Percentiles rank a stretch among this genome's conserved stretches.
Evolutionary conservation across 139 green algal genomes (phyloP).

Genomic region (Chlorella sorokiniana): DNA sequence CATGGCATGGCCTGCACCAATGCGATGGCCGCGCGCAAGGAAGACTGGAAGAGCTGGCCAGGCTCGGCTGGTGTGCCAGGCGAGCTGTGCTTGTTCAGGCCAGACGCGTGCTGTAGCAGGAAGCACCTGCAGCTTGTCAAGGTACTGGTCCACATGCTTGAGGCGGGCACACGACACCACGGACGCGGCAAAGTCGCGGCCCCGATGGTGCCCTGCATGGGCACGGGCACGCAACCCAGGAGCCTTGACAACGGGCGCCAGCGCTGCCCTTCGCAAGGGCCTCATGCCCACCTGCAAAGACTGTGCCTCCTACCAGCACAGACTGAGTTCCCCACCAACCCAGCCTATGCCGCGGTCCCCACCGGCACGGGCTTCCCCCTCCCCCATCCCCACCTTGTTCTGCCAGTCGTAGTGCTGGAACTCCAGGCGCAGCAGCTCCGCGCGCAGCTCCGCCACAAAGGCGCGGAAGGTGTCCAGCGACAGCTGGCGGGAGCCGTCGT

Average conservation of each 20-base stretch:
- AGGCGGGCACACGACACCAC: constrained; percentile 33
- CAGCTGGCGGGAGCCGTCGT: constrained; percentile 55
- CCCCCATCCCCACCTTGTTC: constrained; percentile 6
- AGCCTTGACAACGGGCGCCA: not conserved
- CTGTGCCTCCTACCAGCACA: too few species aligned
- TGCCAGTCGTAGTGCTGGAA: constrained; percentile 74
- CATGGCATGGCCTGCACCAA: too few species aligned
- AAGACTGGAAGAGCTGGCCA: too few species aligned
- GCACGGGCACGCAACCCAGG: too few species aligned
- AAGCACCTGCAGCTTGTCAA: constrained; percentile 26
- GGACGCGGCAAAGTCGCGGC: constrained; percentile 46
- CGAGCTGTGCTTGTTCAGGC: too few species aligned
- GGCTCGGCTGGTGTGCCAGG: too few species aligned
- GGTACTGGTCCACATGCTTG: constrained; percentile 41
- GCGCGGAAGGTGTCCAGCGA: constrained; percentile 55
- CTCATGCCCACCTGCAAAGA: too few species aligned
- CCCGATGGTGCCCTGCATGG: constrained; percentile 48
- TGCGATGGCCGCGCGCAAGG: too few species aligned
- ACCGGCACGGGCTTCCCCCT: not conserved
- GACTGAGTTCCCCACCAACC: too few species aligned
- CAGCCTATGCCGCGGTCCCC: too few species aligned
- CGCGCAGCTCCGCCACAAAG: constrained; percentile 67
- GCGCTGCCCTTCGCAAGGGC: too few species aligned
- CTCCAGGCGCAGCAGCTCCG: constrained; percentile 72
- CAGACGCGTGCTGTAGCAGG: too few species aligned